Base-by-base conservation (phyloP, 371 early-diverging fungal species). In the Lichtheimia hyalospora region DNA sequence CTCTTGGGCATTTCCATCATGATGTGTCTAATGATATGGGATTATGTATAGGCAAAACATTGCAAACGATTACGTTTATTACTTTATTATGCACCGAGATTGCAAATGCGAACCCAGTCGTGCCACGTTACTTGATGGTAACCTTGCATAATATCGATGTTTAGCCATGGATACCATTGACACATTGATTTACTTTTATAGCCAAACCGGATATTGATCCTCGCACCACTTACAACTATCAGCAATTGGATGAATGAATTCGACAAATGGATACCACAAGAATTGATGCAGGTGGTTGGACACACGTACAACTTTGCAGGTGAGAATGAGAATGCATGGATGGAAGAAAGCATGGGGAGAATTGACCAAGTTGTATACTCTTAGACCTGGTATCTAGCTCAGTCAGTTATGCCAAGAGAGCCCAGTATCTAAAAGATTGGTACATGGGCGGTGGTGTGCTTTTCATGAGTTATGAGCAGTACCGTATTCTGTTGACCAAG, bases 231-330 rank as follows among this genome's bases (percentile, higher is more conserved):
- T 5, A 88, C 86, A 0, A 82, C 94, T 5, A 64, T 90, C 48
- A 56, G 80, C 2, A 92, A 93, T 63, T 96, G 96, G 96, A 63
- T 63, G 12, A 70, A 74, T 25, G 94, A 95, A 58, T 86, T 92
- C 58, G 46, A 70, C 4, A 84, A 84, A 57, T 91, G 91, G 89
- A 73, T 89, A 61, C 69, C 83, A 2, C 25, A 27, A 21, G 64
- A 79, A 13, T 41, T 69, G 4, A 59, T 61, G 15, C 41, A 55
- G 1, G 44, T 65, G 0, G 52, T 77, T 8, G 71, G 69, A 18
- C 66, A 73, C 52, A 61, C 70, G 6, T 75, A 62, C 52, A 73
- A 69, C 24, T 60, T 67, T 44, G 40, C 61, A 54, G 68, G 75
- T 75, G 63, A 59, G 52, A 20, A 16, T 24, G 6, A 5, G 2